phyloP scores from a whole-genome alignment of 306 rosid species.

The Prunus mira region DNA sequence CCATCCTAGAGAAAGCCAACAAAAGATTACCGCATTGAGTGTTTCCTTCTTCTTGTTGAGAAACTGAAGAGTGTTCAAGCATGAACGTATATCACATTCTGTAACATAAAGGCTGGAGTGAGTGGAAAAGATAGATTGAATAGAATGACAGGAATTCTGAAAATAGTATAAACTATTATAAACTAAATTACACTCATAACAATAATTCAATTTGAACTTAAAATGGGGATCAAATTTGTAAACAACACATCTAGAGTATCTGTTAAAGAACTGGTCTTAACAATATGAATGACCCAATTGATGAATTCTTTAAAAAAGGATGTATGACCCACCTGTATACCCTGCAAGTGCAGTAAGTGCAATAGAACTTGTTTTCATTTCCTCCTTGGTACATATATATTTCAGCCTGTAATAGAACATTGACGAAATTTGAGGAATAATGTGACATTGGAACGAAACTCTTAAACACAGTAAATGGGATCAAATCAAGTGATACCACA shows the following conservation, averaged over 20 bases:
- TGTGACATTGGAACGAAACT: slow-evolving; percentile 15
- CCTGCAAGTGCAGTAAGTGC: slow-evolving; percentile 84
- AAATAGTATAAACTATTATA: neutral
- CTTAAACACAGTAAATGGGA: neutral
- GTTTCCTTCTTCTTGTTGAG: slow-evolving; percentile 79
- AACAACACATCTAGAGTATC: slow-evolving; percentile 1
- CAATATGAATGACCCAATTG: neutral
- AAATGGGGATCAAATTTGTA: neutral
- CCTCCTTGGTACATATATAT: slow-evolving; percentile 90
- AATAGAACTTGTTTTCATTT: slow-evolving; percentile 66
- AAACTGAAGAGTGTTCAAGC: slow-evolving; percentile 95
- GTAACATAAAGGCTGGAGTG: slow-evolving; percentile 27
- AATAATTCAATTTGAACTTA: neutral
- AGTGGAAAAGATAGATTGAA: slow-evolving; percentile 17
- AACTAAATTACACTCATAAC: neutral
- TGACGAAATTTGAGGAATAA: slow-evolving; percentile 7
- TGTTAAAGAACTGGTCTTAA: neutral
- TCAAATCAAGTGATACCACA: neutral
- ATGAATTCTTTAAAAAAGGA: neutral
- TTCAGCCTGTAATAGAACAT: slow-evolving; percentile 54
- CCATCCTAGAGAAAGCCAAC: slow-evolving; percentile 8
- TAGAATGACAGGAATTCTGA: neutral
- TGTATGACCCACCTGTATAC: slow-evolving; percentile 61
- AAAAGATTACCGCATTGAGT: slow-evolving; percentile 67
- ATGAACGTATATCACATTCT: slow-evolving; percentile 96